A percentile compares a stretch with the other conserved stretches of the same genome.
Evolutionary conservation across 108 stramenopile species (phyloP).

Genomic region (Nannochloropsis gaditana): DNA sequence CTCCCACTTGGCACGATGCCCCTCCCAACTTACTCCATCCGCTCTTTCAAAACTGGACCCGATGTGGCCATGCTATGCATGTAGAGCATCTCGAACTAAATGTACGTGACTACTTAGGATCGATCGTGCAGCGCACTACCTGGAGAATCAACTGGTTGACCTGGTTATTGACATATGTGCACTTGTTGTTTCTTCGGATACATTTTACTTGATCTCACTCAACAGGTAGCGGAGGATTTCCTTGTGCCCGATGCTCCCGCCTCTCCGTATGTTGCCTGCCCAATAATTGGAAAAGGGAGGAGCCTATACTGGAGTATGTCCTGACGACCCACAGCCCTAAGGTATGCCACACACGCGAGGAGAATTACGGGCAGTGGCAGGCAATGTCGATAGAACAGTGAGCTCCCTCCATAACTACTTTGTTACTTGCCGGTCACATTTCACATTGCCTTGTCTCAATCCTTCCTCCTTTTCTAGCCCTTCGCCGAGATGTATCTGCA

Average conservation of each 20-base stretch:
- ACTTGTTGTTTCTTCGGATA: too few species aligned
- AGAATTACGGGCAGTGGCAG: not conserved
- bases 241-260: not conserved
- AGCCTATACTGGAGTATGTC: slow-evolving; percentile 17
- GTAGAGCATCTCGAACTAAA: not conserved
- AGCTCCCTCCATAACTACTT: too few species aligned
- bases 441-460: not conserved
- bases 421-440: too few species aligned
- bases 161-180: too few species aligned
- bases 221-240: not conserved
- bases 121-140: too few species aligned
- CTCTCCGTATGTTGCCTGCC: not conserved
- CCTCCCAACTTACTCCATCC: not conserved
- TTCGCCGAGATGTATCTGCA: not conserved
- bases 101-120: not conserved
- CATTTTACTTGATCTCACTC: not conserved
- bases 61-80: slow-evolving; percentile 17
- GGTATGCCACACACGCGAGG: not conserved
- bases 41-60: not conserved
- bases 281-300: not conserved
- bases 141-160: too few species aligned
- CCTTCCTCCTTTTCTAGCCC: not conserved
- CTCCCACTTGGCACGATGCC: not conserved
- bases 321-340: slow-evolving; percentile 6
- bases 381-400: too few species aligned